Evolutionary conservation across 495 filamentous ascomycete genomes (phyloP).

Genomic region (Neurospora africana): DNA sequence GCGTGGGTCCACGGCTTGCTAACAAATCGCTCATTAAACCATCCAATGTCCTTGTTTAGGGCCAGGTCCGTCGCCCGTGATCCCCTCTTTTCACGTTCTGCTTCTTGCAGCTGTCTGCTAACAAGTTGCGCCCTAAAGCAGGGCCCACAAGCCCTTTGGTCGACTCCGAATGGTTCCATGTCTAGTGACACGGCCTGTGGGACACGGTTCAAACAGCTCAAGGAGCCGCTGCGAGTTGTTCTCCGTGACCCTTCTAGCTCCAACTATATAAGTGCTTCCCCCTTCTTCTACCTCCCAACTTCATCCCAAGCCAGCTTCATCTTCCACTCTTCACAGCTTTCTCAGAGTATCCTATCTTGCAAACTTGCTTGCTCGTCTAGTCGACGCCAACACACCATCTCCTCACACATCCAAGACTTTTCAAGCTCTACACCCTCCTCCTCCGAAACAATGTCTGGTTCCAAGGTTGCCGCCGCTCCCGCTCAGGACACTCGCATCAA

Average conservation of each 20-base stretch:
- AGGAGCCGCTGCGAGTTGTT: background rate
- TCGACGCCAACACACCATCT: background rate
- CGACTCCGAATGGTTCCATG: background rate
- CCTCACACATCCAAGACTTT: background rate
- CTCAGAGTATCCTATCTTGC: background rate
- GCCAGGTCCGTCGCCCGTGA: background rate
- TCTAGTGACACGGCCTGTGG: background rate
- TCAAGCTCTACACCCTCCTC: slow-evolving; percentile 1
- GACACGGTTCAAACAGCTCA: background rate
- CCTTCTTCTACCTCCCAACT: background rate
- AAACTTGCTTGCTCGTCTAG: background rate
- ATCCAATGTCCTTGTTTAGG: background rate
- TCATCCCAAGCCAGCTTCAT: background rate
- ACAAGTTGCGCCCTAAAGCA: background rate
- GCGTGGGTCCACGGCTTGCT: background rate
- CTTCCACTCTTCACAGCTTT: background rate
- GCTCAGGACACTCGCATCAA: slow-evolving; percentile 15
- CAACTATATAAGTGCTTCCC: background rate
- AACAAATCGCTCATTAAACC: background rate
- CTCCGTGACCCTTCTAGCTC: background rate
- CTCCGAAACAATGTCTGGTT: background rate
- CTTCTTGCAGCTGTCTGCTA: background rate
- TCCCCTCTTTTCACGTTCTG: background rate
- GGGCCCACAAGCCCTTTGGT: background rate
- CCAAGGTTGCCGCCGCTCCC: slow-evolving; percentile 1